Percentiles rank a stretch among this genome's conserved stretches.
phyloP scores from a whole-genome alignment of 345 rosid species.

The Sisymbrium irio region DNA sequence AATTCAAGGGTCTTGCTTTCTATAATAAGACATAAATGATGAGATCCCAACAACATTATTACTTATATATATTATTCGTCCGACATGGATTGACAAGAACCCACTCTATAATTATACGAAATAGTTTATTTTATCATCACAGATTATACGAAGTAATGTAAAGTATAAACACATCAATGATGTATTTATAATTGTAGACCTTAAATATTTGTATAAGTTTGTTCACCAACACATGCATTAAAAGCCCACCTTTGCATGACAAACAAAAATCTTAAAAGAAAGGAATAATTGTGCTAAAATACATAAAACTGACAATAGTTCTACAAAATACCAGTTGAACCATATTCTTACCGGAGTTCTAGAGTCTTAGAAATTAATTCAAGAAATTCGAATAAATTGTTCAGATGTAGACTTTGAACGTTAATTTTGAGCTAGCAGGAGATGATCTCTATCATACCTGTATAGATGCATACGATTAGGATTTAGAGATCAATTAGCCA shows the following conservation, averaged over 20 bases:
- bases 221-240: not conserved
- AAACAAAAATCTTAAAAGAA: not conserved
- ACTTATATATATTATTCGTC: conserved; percentile 18
- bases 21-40: conserved; percentile 18
- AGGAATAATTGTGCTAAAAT: not conserved
- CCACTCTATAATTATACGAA: conserved; percentile 26
- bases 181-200: not conserved
- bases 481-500: no score
- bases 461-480: no score
- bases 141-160: not conserved
- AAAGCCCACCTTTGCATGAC: no score
- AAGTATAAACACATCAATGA: not conserved
- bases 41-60: conserved; percentile 19
- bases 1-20: conserved; percentile 26
- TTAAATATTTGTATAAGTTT: not conserved
- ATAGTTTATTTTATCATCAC: not conserved
- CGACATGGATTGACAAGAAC: conserved; percentile 29
- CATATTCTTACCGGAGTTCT: no score
- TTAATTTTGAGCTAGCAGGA: no score
- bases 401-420: no score
- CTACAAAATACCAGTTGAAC: no score
- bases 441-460: no score
- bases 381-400: no score
- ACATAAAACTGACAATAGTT: no score
- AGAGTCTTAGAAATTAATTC: no score